Conservation (phyloP, 2,329 filamentous ascomycete genomes). For the Neofusicoccum ribis region DNA sequence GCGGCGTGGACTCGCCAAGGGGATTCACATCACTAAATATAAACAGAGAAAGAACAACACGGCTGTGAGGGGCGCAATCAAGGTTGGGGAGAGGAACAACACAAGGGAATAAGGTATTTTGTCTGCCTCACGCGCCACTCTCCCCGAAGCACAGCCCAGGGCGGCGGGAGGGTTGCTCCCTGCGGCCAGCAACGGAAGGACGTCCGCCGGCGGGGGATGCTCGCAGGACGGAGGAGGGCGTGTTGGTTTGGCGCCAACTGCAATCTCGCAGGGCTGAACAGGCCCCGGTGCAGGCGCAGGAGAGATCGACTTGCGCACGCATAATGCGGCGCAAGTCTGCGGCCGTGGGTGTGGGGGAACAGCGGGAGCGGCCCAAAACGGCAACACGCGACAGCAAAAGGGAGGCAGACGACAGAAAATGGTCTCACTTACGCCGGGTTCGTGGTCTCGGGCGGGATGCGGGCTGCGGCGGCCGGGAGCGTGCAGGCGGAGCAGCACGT, state of each 20-base stretch:
- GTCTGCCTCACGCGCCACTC: neutral
- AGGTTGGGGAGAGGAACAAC: neutral
- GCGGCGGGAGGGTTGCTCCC: neutral
- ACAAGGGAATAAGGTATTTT: neutral
- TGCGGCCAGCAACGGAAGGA: neutral
- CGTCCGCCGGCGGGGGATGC: neutral
- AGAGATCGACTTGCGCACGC: neutral
- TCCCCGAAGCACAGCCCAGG: neutral
- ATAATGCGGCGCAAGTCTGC: neutral
- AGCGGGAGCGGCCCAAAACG: neutral
- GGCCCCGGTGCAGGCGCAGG: neutral
- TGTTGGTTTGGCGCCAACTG: neutral
- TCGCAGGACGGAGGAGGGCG: neutral
- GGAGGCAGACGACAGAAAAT: neutral
- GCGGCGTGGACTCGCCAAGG: neutral
- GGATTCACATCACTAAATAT: neutral
- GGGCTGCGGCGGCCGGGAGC: neutral
- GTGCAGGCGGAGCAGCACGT: neutral
- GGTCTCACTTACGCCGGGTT: slow-evolving; percentile 4
- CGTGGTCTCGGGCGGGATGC: neutral
- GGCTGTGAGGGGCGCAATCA: neutral
- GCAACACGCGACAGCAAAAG: neutral
- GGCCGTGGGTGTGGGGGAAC: slow-evolving; percentile 7
- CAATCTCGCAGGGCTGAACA: slow-evolving; percentile 15
- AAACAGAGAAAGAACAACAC: neutral